Evolutionary conservation across 2,329 filamentous ascomycete genomes (phyloP), one percentile per base, ranked within the genome.

Genomic region (Hypoxylon sp.): DNA sequence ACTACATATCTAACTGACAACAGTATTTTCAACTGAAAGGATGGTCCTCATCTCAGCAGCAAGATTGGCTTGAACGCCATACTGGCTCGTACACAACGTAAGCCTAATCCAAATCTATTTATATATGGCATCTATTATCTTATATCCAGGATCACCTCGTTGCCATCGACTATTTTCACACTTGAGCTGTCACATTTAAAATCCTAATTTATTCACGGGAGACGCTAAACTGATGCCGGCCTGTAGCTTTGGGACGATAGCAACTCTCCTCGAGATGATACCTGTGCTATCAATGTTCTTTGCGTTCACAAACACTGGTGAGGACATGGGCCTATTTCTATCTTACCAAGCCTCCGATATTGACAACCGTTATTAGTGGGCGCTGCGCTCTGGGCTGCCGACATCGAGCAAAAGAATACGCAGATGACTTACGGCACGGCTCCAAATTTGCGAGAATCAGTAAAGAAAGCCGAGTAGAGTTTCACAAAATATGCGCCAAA

Each of bases 11-110:
- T 88, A 75, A 32, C 6, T 5, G 3, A 14, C 14, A 77, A 79
- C 2, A 96, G 80, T 98, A 97, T 80, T 98, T 97, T 79, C 93
- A 97, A 82, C 85, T 98, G 68, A 98, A 98, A 82, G 87, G 88
- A 51, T 97, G 93, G 93, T 87, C 87, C 46, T 80, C 84, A 28
- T 82, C 82, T 10, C 87, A 93, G 79, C 87, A 84, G 74, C 85
- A 88, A 50, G 85, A 89, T 52, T 97, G 91, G 85, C 82, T 97
- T 21, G 83, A 89, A 71, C 83, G 88, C 74, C 88, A 94, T 72
- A 85, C 87, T 63, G 93, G 88, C 5, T 90, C 92, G 19, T 98
- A 97, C 81, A 92, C 93, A 10, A 89, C 91, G 92, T 96, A 82
- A 80, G 89, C 84, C 36, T 28, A 55, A 2, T 2, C 21, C 32